These are phyloP conservation scores for Wallacemonas sp. DNA, from an alignment of 208 protist genomes.

Conservation along the genomic window DNA sequence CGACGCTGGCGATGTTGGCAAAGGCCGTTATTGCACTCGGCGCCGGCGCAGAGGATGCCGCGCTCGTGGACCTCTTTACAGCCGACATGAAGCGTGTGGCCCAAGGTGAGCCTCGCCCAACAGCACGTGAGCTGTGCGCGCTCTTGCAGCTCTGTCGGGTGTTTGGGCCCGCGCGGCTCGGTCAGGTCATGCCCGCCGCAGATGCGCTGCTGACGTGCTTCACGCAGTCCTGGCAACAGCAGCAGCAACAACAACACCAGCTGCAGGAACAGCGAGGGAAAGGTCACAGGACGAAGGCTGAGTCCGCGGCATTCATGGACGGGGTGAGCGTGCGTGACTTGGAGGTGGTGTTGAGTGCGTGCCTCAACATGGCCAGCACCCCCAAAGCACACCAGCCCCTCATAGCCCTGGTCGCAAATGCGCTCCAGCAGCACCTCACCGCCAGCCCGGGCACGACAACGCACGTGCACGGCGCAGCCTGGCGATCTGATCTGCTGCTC, in stretches of 20 bases:
- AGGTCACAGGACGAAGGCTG: no score
- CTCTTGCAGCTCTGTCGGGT: background rate
- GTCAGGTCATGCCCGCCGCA: constrained; percentile 28
- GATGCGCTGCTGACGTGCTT: constrained; percentile 38
- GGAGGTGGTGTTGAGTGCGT: constrained; percentile 29
- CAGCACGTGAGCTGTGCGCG: background rate
- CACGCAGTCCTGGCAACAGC: background rate
- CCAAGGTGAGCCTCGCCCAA: background rate
- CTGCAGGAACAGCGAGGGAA: no score
- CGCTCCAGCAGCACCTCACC: constrained; percentile 3
- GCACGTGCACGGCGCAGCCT: background rate
- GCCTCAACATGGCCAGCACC: constrained; percentile 17
- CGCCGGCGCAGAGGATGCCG: constrained; percentile 52
- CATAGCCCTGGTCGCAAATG: constrained; percentile 17
- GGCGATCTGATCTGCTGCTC: constrained; percentile 36
- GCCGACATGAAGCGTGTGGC: constrained; percentile 22
- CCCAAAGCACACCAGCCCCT: constrained; percentile 24
- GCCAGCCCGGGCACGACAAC: background rate
- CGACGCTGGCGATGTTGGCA: constrained; percentile 38
- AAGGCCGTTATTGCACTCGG: constrained; percentile 38
- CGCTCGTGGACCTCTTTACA: constrained; percentile 31
- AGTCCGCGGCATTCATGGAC: constrained; percentile 8
- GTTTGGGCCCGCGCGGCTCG: constrained; percentile 12
- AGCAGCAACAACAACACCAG: background rate
- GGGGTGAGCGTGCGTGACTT: constrained; percentile 20